Conservation (phyloP, 129 eudicot genomes). For the Flaveria linearis region DNA sequence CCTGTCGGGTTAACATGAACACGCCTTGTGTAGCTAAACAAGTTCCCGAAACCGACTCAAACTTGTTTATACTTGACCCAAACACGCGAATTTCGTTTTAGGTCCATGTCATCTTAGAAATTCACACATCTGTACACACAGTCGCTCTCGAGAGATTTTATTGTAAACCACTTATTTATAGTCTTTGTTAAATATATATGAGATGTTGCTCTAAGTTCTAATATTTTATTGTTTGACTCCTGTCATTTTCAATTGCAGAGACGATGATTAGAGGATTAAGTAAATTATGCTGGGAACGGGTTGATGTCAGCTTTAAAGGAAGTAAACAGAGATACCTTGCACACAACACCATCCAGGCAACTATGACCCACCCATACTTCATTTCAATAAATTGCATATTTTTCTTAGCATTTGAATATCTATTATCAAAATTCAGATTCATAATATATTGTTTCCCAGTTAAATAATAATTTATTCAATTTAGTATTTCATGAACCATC, state of each 20-base stretch:
- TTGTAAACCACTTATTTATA: not conserved
- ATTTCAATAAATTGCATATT: conserved; percentile 8
- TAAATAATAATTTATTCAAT: not conserved
- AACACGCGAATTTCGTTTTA: no score
- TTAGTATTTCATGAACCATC: not conserved
- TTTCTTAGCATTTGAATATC: conserved; percentile 8
- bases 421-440: not conserved
- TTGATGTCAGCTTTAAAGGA: conserved; percentile 84
- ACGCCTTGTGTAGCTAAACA: no score
- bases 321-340: conserved; percentile 78
- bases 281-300: conserved; percentile 75
- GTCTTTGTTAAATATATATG: not conserved
- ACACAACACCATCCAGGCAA: conserved; percentile 90
- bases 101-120: no score
- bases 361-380: conserved; percentile 21
- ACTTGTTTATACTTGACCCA: no score
- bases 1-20: no score
- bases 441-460: not conserved
- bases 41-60: no score
- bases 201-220: not conserved
- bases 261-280: conserved; percentile 65
- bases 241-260: conserved; percentile 43
- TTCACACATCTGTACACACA: not conserved
- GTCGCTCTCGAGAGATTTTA: not conserved
- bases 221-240: not conserved